Evolutionary conservation across 1,284 basidiomycete genomes (phyloP).

Genomic region (Ustanciosporium gigantosporum): DNA sequence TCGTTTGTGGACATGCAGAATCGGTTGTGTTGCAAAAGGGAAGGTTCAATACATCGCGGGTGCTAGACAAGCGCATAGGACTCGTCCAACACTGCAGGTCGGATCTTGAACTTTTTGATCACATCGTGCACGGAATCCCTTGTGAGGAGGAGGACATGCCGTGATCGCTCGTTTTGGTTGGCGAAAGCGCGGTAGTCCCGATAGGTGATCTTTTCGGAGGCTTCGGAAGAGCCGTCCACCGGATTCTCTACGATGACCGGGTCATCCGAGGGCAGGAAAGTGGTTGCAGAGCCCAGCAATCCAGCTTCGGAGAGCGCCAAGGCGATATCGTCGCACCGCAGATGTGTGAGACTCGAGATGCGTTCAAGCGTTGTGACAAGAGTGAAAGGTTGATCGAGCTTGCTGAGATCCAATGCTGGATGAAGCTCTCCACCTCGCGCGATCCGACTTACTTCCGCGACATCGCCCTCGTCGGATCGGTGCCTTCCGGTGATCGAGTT

Average conservation of each 20-base stretch:
- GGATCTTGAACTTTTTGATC: slow-evolving; percentile 29
- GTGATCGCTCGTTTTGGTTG: neutral
- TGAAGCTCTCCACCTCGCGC: slow-evolving; percentile 1
- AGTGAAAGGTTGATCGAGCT: slow-evolving; percentile 5
- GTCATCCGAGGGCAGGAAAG: slow-evolving; percentile 1
- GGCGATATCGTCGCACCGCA: slow-evolving; percentile 81
- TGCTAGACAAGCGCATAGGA: slow-evolving; percentile 35
- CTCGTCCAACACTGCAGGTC: slow-evolving; percentile 43
- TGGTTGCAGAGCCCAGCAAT: slow-evolving; percentile 66
- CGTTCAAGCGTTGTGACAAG: slow-evolving; percentile 60
- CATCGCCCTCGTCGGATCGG: neutral
- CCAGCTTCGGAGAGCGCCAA: slow-evolving; percentile 87
- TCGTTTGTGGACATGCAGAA: too few species aligned
- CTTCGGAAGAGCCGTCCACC: neutral
- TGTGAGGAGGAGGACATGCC: slow-evolving; percentile 29
- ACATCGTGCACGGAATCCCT: slow-evolving; percentile 24
- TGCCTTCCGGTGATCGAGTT: neutral
- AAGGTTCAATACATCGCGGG: too few species aligned
- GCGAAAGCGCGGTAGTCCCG: neutral
- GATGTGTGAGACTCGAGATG: slow-evolving; percentile 76
- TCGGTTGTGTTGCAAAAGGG: too few species aligned
- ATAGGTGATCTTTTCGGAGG: neutral
- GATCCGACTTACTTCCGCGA: neutral
- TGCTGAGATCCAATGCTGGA: slow-evolving; percentile 13
- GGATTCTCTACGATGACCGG: neutral